Percentiles rank a stretch among this genome's conserved stretches.
These are phyloP conservation scores for Xanthoconium purpureum DNA, from an alignment of 768 basidiomycete species.

Conservation along the genomic window DNA sequence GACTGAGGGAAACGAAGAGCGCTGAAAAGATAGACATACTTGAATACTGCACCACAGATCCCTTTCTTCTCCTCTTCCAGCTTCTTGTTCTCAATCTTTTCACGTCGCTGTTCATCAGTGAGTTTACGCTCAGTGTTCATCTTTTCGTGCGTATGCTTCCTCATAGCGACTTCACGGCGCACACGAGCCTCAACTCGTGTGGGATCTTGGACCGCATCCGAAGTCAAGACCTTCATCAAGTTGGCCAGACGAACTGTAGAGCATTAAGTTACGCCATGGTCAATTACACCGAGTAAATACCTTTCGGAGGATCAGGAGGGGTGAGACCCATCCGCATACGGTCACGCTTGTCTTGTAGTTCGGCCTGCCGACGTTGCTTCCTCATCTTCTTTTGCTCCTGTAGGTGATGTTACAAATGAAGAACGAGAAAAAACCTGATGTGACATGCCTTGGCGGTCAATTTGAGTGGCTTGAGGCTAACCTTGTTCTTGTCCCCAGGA, in stretches of 20 bases:
- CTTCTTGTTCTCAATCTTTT: constrained; percentile 86
- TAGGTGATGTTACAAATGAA: constrained; percentile 2
- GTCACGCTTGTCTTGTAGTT: constrained; percentile 92
- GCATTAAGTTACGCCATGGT: neutral
- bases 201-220: constrained; percentile 95
- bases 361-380: constrained; percentile 81
- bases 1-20: neutral
- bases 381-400: constrained; percentile 97
- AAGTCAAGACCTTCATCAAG: constrained; percentile 95
- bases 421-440: neutral
- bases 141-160: constrained; percentile 87
- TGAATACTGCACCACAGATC: constrained; percentile 82
- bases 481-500: constrained; percentile 80
- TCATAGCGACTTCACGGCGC: constrained; percentile 85
- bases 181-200: constrained; percentile 97
- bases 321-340: constrained; percentile 93
- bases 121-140: constrained; percentile 91
- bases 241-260: constrained; percentile 83
- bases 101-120: constrained; percentile 83
- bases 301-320: constrained; percentile 94
- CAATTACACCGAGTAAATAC: constrained; percentile 35
- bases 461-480: constrained; percentile 80
- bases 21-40: constrained; percentile 49
- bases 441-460: constrained; percentile 76
- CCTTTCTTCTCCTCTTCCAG: constrained; percentile 84